Conservation (phyloP, 805 yeast genomes). For the Wickerhamomyces alni region DNA sequence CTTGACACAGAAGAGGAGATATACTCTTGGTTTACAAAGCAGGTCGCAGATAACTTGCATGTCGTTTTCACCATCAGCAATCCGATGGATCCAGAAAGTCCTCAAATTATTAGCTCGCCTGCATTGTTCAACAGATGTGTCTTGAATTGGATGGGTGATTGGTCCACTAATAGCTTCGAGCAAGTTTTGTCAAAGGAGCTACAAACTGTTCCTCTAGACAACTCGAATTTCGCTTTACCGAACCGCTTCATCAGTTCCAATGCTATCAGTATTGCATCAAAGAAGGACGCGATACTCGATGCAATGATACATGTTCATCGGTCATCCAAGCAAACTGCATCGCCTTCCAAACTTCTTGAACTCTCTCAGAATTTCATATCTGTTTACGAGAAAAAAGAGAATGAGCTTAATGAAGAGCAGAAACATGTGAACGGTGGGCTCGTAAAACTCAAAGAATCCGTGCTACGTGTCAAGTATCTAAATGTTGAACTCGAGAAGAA, state of each 20-base stretch:
- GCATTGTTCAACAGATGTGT: constrained; percentile 90
- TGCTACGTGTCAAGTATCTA: constrained; percentile 60
- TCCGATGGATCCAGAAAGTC: constrained; percentile 28
- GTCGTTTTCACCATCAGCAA: constrained; percentile 74
- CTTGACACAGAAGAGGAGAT: constrained; percentile 66
- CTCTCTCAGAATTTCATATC: constrained; percentile 39
- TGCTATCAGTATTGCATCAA: constrained; percentile 14
- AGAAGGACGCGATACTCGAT: constrained; percentile 42
- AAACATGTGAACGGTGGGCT: constrained; percentile 70
- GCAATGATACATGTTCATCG: constrained; percentile 43
- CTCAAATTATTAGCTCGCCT: constrained; percentile 66
- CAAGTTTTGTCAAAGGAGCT: constrained; percentile 44
- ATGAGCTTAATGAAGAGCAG: constrained; percentile 56
- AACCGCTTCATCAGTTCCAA: constrained; percentile 6
- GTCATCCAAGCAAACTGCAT: constrained; percentile 7
- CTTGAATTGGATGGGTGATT: constrained; percentile 81
- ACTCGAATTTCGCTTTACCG: constrained; percentile 36
- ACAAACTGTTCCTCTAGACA: constrained; percentile 46
- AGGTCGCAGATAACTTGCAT: constrained; percentile 68
- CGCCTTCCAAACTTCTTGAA: constrained; percentile 54
- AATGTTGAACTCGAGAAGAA: constrained; percentile 49
- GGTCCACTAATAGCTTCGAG: constrained; percentile 48
- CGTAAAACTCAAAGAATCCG: constrained; percentile 71
- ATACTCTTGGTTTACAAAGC: constrained; percentile 66
- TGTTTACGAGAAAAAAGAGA: constrained; percentile 37